A percentile compares a stretch with the other conserved stretches of the same genome.
phyloP scores from a whole-genome alignment of 225 moss, liverwort and hornwort genomes.

The Antitrichia curtipendula region DNA sequence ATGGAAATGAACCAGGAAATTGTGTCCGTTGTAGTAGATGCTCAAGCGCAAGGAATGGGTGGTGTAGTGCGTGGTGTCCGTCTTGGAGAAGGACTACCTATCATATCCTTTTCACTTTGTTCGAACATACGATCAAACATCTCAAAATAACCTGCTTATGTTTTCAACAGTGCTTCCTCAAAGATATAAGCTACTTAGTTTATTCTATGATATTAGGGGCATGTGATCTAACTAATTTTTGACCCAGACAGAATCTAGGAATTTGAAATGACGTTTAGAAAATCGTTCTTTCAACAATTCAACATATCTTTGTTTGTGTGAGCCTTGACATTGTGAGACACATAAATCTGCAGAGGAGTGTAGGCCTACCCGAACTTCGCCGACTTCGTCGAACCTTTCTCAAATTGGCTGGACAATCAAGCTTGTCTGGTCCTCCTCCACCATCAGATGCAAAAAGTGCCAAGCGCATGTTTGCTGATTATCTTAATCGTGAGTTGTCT shows the following conservation, averaged over 20 bases:
- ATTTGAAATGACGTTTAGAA: background rate
- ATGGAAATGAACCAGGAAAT: slow-evolving; percentile 50
- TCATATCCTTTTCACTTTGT: slow-evolving; percentile 60
- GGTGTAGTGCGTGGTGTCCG: slow-evolving; percentile 49
- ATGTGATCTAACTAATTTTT: background rate
- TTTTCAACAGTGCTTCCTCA: background rate
- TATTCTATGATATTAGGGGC: background rate
- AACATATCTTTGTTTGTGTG: background rate
- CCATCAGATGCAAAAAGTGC: slow-evolving; percentile 85
- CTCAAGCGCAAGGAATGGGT: slow-evolving; percentile 68
- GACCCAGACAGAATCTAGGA: background rate
- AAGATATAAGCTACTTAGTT: background rate
- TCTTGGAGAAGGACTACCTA: slow-evolving; percentile 72
- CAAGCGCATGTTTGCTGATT: slow-evolving; percentile 91
- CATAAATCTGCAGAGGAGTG: slow-evolving; percentile 62
- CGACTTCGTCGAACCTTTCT: slow-evolving; percentile 83
- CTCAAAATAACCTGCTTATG: background rate
- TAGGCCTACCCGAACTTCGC: slow-evolving; percentile 80
- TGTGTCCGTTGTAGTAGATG: slow-evolving; percentile 59
- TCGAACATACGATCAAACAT: background rate
- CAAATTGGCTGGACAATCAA: slow-evolving; percentile 87
- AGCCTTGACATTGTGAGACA: slow-evolving; percentile 53
- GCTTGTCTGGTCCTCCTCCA: slow-evolving; percentile 91
- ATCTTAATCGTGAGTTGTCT: slow-evolving; percentile 70
- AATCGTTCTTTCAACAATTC: background rate